Evolutionary conservation across 164 flowering plant genomes (phyloP).

Genomic region (Vitis rupestris): DNA sequence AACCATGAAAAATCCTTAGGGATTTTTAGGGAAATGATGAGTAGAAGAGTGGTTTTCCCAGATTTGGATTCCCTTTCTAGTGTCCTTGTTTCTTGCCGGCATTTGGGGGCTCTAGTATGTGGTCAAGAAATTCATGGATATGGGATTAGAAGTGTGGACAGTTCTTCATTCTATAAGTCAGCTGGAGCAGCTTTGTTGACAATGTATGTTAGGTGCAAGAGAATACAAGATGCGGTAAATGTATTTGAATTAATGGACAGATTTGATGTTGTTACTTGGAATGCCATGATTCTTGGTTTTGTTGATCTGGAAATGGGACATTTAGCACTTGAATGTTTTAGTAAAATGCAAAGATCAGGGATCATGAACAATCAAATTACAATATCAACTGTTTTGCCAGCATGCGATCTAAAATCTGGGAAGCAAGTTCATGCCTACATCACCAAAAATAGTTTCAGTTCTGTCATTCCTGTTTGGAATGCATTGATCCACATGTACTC

Average conservation of each 20-base stretch:
- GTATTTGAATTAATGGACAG: slow-evolving; percentile 49
- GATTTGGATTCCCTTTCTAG: slow-evolving; percentile 50
- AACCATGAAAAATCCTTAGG: slow-evolving; percentile 36
- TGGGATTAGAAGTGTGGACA: slow-evolving; percentile 31
- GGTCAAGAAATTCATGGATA: slow-evolving; percentile 53
- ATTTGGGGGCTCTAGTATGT: slow-evolving; percentile 22
- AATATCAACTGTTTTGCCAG: slow-evolving; percentile 45
- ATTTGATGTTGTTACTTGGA: slow-evolving; percentile 55
- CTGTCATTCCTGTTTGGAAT: slow-evolving; percentile 31
- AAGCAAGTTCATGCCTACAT: slow-evolving; percentile 51
- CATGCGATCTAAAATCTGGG: slow-evolving; percentile 41
- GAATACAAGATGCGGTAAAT: slow-evolving; percentile 28
- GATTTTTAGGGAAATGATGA: slow-evolving; percentile 46
- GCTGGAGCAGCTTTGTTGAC: slow-evolving; percentile 52
- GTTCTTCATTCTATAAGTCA: slow-evolving; percentile 31
- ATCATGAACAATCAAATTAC: slow-evolving; percentile 36
- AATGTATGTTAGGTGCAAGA: slow-evolving; percentile 33
- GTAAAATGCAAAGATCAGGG: slow-evolving; percentile 38
- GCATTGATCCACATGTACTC: slow-evolving; percentile 58
- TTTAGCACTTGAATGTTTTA: slow-evolving; percentile 36
- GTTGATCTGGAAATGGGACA: slow-evolving; percentile 27
- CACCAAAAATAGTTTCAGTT: slow-evolving; percentile 20
- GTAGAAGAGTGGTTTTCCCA: slow-evolving; percentile 20
- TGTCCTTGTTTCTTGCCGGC: slow-evolving; percentile 41
- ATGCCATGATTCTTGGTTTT: slow-evolving; percentile 53